Evolutionary conservation across 2,329 filamentous ascomycete genomes (phyloP).

Genomic region (Colletotrichum limetticola): DNA sequence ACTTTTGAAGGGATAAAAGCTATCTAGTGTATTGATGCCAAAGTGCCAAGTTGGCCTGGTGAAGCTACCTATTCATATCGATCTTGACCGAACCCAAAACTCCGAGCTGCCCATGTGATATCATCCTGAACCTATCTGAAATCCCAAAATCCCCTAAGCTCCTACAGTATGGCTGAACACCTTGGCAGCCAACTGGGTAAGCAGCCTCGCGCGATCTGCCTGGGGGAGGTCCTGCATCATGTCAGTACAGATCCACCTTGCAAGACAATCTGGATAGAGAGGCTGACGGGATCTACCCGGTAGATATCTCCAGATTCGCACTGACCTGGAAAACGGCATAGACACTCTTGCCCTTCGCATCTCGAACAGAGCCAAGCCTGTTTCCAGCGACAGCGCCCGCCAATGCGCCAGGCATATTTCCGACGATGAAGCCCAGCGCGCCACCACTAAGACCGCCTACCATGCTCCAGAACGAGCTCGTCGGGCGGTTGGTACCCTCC

Average conservation of each 20-base stretch:
- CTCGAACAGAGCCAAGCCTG: slow-evolving; percentile 86
- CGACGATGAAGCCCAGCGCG: slow-evolving; percentile 93
- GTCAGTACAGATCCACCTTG: not conserved
- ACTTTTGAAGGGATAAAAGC: not conserved
- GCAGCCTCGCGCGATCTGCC: slow-evolving; percentile 80
- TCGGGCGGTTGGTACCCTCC: slow-evolving; percentile 67
- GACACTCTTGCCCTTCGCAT: slow-evolving; percentile 93
- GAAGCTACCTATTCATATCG: not conserved
- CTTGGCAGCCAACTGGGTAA: slow-evolving; percentile 86
- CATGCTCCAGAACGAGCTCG: slow-evolving; percentile 85
- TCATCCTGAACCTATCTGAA: not conserved
- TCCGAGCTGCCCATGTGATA: slow-evolving; percentile 20
- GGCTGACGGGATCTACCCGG: slow-evolving; percentile 25
- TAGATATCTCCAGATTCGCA: slow-evolving; percentile 33
- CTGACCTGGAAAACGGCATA: slow-evolving; percentile 83
- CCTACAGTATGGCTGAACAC: slow-evolving; percentile 85
- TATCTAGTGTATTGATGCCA: slow-evolving; percentile 17
- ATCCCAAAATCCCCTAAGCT: slow-evolving; percentile 42
- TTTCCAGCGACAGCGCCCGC: slow-evolving; percentile 95
- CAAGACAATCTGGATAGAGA: not conserved
- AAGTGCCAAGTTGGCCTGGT: not conserved
- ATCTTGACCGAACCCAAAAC: slow-evolving; percentile 20
- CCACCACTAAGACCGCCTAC: slow-evolving; percentile 88
- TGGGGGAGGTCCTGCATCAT: slow-evolving; percentile 78
- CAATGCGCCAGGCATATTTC: slow-evolving; percentile 87